These are phyloP conservation scores for Herpotrichia juniperi DNA, from an alignment of 2,329 filamentous ascomycete species.

Conservation along the genomic window DNA sequence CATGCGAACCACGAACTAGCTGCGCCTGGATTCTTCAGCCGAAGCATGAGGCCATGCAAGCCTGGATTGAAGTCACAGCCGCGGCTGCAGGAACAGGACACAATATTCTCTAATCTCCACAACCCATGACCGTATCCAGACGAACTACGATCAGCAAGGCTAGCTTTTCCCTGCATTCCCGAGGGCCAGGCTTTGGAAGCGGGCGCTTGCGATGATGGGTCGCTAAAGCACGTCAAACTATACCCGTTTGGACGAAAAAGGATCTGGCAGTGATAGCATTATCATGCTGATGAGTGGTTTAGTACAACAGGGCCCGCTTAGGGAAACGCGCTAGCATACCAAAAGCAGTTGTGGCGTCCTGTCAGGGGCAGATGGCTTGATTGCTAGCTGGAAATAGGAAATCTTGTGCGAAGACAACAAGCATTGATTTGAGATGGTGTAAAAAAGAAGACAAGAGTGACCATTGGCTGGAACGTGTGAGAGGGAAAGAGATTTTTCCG, in stretches of 20 bases:
- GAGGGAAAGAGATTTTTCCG: neutral
- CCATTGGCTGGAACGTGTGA: neutral
- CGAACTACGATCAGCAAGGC: neutral
- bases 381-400: neutral
- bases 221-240: neutral
- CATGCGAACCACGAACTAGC: conserved; percentile 1
- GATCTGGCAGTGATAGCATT: neutral
- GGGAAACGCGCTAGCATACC: neutral
- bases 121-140: neutral
- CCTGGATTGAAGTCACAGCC: neutral
- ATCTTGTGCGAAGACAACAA: neutral
- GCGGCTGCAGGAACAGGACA: no score
- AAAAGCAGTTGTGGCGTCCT: conserved; percentile 7
- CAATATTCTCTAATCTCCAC: no score
- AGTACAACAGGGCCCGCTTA: neutral
- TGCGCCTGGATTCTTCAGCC: neutral
- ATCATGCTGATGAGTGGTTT: neutral
- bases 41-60: neutral
- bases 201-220: neutral
- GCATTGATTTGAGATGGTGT: neutral
- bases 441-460: no score
- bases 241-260: neutral
- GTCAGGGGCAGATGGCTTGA: conserved; percentile 4
- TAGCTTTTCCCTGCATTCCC: no score
- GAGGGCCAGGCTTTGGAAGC: neutral